Base-by-base conservation (phyloP, 129 eudicot genomes). In the Ambrosia artemisiifolia region DNA sequence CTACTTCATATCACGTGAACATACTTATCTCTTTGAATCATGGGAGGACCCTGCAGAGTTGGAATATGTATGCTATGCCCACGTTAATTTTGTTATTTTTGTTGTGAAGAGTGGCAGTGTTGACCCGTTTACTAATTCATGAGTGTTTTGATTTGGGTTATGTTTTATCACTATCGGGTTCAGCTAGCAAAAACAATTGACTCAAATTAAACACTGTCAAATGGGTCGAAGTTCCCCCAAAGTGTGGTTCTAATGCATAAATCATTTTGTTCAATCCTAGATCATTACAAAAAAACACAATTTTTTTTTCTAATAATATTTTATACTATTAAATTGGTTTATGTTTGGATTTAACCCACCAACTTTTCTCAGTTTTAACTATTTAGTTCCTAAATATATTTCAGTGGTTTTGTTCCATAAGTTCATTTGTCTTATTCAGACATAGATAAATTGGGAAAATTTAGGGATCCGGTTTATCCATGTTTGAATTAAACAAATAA, bases 11-110 rank as follows among this genome's bases (percentile, higher is more conserved):
- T 88, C 94, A 35, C 85, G 86, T 19, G 87, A 91, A 44, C 99
- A 95, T 70, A 86, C 91, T 34, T 74, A 88, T 53, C 49, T 73
- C 40, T 83, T 95, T 40, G 88, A 85, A 0, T 88, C 96, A 0
- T 95, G 99, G 99, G 99, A 91, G 85, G 99, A 95, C 80, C 82
- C 90, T 65, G 99, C 97, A 48, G 99, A 95, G 80, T 43, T 88
- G 84, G 97, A 95, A 88, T 95, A 95, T 78, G 99, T 95, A 87
- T 30, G 72, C 48, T 62, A 84, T 61, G 81, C 48, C 65, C 34
- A 7, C 75, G 3, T 75, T 57, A 20, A 36, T 56, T 75, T 50
- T 36, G 13, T 64, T n/a, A 36, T 69, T 51, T 46, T 71, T 46
- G 34, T 62, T 13, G 47, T 65, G 28, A 11, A 20, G 35, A 57